Percentiles rank a stretch among this genome's conserved stretches.
Evolutionary conservation across 2,329 filamentous ascomycete genomes (phyloP).

Genomic region (Phyllosticta capitalensis): DNA sequence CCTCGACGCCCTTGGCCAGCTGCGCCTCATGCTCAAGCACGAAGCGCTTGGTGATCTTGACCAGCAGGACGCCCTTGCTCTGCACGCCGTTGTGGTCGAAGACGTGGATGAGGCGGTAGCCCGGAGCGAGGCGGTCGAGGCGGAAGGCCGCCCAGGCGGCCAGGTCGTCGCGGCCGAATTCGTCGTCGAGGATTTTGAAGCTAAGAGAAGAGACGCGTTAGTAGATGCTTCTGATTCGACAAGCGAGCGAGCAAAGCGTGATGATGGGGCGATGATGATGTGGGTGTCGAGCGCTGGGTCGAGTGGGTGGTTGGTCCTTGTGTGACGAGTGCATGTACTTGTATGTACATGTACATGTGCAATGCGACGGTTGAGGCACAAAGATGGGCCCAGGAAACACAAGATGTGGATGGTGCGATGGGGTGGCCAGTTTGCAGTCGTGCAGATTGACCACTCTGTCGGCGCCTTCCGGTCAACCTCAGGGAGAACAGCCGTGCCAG

Average conservation of each 20-base stretch:
- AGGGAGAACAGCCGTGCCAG: background rate
- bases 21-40: slow-evolving; percentile 1
- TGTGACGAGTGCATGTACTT: background rate
- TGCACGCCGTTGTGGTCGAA: slow-evolving; percentile 57
- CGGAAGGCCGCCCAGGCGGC: slow-evolving; percentile 85
- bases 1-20: background rate
- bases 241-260: too few relatives aligned
- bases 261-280: too few relatives aligned
- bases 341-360: background rate
- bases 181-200: slow-evolving; percentile 82
- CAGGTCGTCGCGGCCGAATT: slow-evolving; percentile 66
- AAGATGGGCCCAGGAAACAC: background rate
- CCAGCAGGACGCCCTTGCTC: slow-evolving; percentile 60
- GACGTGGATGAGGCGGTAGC: slow-evolving; percentile 69
- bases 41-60: slow-evolving; percentile 56
- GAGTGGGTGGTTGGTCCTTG: background rate
- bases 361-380: background rate
- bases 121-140: slow-evolving; percentile 66
- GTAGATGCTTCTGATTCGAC: too few relatives aligned
- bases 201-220: slow-evolving; percentile 32
- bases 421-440: background rate
- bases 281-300: background rate
- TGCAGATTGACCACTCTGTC: background rate
- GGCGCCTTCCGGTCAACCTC: background rate
- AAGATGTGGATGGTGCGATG: background rate